These are phyloP conservation scores for Sugiyamaella pinicola DNA, from an alignment of 1,139 yeast genomes.

Conservation along the genomic window DNA sequence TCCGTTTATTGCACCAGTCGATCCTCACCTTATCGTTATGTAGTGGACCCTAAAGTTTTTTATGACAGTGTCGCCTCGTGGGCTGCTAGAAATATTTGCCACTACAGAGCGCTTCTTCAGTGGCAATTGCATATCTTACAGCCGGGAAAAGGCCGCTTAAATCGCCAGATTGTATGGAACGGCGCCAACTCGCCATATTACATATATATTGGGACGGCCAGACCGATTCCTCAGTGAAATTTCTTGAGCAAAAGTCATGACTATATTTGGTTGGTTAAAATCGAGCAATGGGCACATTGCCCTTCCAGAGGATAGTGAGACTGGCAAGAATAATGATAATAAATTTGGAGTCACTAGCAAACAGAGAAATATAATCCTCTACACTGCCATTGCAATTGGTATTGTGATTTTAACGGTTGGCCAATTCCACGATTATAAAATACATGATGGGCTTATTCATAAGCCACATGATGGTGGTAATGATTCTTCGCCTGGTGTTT, in stretches of 20 bases:
- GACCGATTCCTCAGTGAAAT: too few relatives aligned
- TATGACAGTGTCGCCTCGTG: not conserved
- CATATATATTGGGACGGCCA: too few relatives aligned
- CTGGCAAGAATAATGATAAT: not conserved
- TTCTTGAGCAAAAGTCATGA: not conserved
- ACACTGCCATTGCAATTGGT: slow-evolving; percentile 9
- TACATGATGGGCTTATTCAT: slow-evolving; percentile 1
- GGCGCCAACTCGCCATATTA: too few relatives aligned
- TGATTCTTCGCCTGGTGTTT: not conserved
- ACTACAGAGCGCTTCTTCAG: too few relatives aligned
- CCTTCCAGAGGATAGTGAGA: slow-evolving; percentile 7
- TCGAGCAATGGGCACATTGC: slow-evolving; percentile 10
- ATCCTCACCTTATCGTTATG: not conserved
- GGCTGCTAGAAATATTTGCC: too few relatives aligned
- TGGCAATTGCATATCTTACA: too few relatives aligned
- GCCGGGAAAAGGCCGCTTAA: too few relatives aligned
- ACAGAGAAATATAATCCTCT: slow-evolving; percentile 6
- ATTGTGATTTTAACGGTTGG: slow-evolving; percentile 6
- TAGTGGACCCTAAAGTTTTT: not conserved
- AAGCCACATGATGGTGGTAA: not conserved
- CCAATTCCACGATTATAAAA: slow-evolving; percentile 6
- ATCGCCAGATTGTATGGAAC: too few relatives aligned
- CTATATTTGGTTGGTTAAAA: slow-evolving; percentile 1
- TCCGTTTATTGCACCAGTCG: not conserved
- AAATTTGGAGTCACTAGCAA: not conserved